Conservation (phyloP, 768 basidiomycete species). For the Mycena amicta region DNA sequence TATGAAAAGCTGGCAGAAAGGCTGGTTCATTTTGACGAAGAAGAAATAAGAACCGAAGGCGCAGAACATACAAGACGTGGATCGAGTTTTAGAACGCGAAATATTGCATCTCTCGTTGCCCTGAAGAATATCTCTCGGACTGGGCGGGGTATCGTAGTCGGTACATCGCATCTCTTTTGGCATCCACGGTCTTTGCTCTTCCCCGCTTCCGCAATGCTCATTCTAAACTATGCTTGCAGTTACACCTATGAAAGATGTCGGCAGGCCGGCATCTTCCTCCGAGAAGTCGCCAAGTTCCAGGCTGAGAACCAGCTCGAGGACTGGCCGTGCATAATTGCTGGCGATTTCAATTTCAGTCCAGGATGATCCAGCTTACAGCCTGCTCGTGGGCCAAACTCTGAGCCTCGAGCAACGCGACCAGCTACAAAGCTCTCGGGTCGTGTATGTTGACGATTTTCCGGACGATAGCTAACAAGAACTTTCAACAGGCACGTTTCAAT, state of each 20-base stretch:
- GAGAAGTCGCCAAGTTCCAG: slow-evolving; percentile 62
- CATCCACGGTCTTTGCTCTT: slow-evolving; percentile 67
- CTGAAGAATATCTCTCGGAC: slow-evolving; percentile 48
- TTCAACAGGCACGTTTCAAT: slow-evolving; percentile 42
- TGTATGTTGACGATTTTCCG: slow-evolving; percentile 42
- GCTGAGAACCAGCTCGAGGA: slow-evolving; percentile 39
- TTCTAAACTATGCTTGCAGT: not conserved
- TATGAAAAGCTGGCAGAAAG: slow-evolving; percentile 51
- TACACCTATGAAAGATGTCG: slow-evolving; percentile 37
- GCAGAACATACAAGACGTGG: slow-evolving; percentile 46
- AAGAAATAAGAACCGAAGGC: slow-evolving; percentile 48
- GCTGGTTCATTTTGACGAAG: slow-evolving; percentile 70
- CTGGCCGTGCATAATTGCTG: slow-evolving; percentile 85
- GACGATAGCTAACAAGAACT: not conserved
- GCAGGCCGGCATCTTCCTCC: slow-evolving; percentile 75
- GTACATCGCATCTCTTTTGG: slow-evolving; percentile 95
- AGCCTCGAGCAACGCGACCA: slow-evolving; percentile 51
- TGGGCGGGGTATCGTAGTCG: slow-evolving; percentile 66
- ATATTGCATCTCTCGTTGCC: slow-evolving; percentile 77
- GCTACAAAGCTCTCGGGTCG: slow-evolving; percentile 66
- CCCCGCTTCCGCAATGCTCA: slow-evolving; percentile 45
- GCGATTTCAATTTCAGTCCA: slow-evolving; percentile 94
- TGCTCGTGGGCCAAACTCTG: slow-evolving; percentile 67
- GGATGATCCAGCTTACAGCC: slow-evolving; percentile 77
- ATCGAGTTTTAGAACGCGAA: slow-evolving; percentile 70